Evolutionary conservation across 1,284 basidiomycete species (phyloP), one percentile per base, ranked within the genome.

Genomic region (Ustilago hordei): DNA sequence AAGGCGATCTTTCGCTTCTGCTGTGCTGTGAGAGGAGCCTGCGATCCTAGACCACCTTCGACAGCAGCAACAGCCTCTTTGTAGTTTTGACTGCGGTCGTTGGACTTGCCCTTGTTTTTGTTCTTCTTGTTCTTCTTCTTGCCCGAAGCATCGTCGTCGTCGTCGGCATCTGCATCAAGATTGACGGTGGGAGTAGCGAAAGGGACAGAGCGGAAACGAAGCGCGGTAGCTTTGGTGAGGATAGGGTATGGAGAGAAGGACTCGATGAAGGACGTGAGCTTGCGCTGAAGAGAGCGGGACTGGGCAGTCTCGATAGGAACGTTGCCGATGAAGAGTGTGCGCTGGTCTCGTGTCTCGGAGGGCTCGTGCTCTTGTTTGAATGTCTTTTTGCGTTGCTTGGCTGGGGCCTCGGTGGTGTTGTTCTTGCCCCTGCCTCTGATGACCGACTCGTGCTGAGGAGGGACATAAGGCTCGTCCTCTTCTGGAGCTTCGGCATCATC

Each of bases 1-100:
- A 95, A 97, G 0, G 95, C 94, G 45, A 98, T 91, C 81, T 93
- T 93, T 87, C 96, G 93, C 89, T 98, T 98, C 86, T 98, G 93
- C 64, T 90, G 90, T 0, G 93, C 89, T 19, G 91, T 93, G 60
- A 97, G 89, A 85, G 90, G 94, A 38, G 81, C 81, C 78, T 88
- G 87, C 0, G 63, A 65, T 23, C 67, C 69, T 2, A 66, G 69
- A 31, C 65, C 66, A 17, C 63, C 85, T 61, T 86, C 86, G 60
- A 86, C 76, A n/a, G 70, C 80, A 31, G 85, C 85, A 60, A 86
- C 75, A 28, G 87, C 63, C 84, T 85, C 89, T 63, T 90, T 88
- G 93, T 94, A 96, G 28, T 90, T 88, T 6, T 91, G 89, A 0
- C 87, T 86, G 7, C 89, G 86, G 72, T 89, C 87, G 68, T 88